A percentile compares a stretch with the other conserved stretches of the same genome.
phyloP scores from a whole-genome alignment of 305 asterid genomes.

The Fraxinus greggii region DNA sequence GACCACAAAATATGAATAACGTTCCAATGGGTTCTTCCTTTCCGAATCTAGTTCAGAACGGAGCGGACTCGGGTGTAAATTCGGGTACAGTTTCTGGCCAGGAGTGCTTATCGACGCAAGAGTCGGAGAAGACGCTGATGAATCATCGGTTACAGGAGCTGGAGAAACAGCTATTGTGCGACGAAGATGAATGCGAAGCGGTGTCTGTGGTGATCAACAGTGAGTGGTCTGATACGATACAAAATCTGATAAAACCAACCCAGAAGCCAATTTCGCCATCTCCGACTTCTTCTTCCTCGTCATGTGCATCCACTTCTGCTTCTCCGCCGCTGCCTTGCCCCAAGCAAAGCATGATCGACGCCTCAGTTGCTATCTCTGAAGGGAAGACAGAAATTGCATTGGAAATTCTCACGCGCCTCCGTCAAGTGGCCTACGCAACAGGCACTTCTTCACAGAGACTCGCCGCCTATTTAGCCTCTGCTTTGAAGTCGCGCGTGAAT shows the following conservation, averaged over 20 bases:
- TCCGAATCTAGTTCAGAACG: constrained; percentile 35
- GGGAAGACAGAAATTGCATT: constrained; percentile 49
- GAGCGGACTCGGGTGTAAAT: neutral
- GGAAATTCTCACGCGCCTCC: constrained; percentile 85
- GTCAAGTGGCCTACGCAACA: constrained; percentile 41
- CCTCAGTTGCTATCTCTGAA: constrained; percentile 62
- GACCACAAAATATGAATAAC: constrained; percentile 33
- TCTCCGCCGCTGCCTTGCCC: constrained; percentile 57
- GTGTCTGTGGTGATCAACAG: constrained; percentile 62
- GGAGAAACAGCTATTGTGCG: constrained; percentile 78
- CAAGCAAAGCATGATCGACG: constrained; percentile 55
- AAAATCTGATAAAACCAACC: constrained; percentile 39
- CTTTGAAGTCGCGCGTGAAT: constrained; percentile 64
- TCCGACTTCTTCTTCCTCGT: constrained; percentile 71
- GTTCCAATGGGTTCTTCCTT: constrained; percentile 28
- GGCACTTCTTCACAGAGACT: constrained; percentile 73
- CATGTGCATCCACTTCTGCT: constrained; percentile 71
- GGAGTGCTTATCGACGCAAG: constrained; percentile 23
- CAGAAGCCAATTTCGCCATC: constrained; percentile 50
- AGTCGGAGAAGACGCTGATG: constrained; percentile 57
- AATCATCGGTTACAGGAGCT: constrained; percentile 64
- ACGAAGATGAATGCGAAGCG: constrained; percentile 49
- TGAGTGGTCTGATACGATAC: constrained; percentile 78
- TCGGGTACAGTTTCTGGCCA: constrained; percentile 18
- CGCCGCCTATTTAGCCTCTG: constrained; percentile 58